A percentile compares a stretch with the other conserved stretches of the same genome.
Evolutionary conservation across 345 rosid species (phyloP).

Genomic region (Dipteronia dyeriana): DNA sequence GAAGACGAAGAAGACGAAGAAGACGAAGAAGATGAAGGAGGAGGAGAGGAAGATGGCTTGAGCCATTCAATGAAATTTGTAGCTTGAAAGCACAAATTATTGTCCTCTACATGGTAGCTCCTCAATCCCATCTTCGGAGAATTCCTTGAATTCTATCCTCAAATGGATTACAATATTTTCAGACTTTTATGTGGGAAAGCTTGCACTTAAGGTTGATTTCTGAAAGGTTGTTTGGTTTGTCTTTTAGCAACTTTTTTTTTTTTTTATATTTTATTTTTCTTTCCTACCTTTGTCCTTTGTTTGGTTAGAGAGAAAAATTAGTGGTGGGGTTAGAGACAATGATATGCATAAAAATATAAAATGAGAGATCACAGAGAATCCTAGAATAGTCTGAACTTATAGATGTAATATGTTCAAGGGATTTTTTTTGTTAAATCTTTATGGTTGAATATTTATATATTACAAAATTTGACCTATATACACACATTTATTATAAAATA

Average conservation of each 20-base stretch:
- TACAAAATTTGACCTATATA: slow-evolving; percentile 35
- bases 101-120: slow-evolving; percentile 44
- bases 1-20: slow-evolving; percentile 36
- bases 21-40: slow-evolving; percentile 16
- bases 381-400: slow-evolving; percentile 41
- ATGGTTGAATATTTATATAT: neutral
- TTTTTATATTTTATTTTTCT: slow-evolving; percentile 19
- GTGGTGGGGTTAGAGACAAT: slow-evolving; percentile 72
- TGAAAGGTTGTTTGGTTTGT: slow-evolving; percentile 48
- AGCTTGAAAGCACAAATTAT: slow-evolving; percentile 36
- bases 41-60: slow-evolving; percentile 46
- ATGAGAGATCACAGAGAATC: slow-evolving; percentile 44
- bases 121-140: slow-evolving; percentile 49
- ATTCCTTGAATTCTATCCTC: slow-evolving; percentile 19
- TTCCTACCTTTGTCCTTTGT: slow-evolving; percentile 38
- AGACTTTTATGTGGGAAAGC: slow-evolving; percentile 46
- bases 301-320: slow-evolving; percentile 35
- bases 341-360: slow-evolving; percentile 46
- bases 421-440: neutral
- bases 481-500: slow-evolving; percentile 15
- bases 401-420: too few species aligned
- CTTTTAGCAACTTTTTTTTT: slow-evolving; percentile 38
- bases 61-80: slow-evolving; percentile 86
- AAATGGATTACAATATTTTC: slow-evolving; percentile 28
- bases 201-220: slow-evolving; percentile 43